phyloP scores from a whole-genome alignment of 352 stramenopile species.

The Globisporangium irregulare region DNA sequence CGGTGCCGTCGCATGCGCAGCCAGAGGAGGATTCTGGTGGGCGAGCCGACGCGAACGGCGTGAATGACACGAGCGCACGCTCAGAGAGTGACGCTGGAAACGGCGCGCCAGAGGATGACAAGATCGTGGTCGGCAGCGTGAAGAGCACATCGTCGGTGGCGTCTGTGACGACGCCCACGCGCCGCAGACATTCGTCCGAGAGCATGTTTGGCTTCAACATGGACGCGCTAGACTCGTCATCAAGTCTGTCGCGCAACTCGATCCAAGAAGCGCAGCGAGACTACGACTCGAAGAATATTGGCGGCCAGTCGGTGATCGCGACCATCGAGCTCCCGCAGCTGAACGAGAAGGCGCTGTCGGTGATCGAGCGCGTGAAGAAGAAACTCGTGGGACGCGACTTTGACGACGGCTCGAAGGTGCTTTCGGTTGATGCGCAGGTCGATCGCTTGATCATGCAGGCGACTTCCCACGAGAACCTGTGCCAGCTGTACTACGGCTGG shows the following conservation, averaged over 20 bases:
- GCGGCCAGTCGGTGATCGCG: conserved; percentile 48
- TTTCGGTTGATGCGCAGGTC: conserved; percentile 92
- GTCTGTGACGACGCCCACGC: conserved; percentile 31
- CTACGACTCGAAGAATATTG: conserved; percentile 48
- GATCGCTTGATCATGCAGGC: conserved; percentile 98
- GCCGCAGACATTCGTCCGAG: conserved; percentile 56
- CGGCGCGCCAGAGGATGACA: conserved; percentile 25
- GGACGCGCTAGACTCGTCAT: conserved; percentile 50
- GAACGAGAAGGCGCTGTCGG: conserved; percentile 92
- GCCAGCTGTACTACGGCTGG: conserved; percentile 99
- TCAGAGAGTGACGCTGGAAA: conserved; percentile 8
- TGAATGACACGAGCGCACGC: neutral
- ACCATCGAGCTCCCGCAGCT: conserved; percentile 70
- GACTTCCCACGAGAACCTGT: conserved; percentile 99
- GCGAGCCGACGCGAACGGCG: conserved; percentile 11
- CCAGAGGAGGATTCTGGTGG: conserved; percentile 36
- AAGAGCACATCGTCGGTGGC: conserved; percentile 59
- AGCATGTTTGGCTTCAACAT: conserved; percentile 67
- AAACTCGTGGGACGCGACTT: conserved; percentile 99
- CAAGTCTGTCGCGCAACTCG: conserved; percentile 56
- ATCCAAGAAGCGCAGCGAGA: conserved; percentile 53
- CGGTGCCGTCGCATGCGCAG: conserved; percentile 70
- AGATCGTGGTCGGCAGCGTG: conserved; percentile 35
- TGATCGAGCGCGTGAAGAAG: conserved; percentile 98
- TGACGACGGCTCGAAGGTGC: conserved; percentile 74